A percentile compares a stretch with the other conserved stretches of the same genome.
Evolutionary conservation across 1,284 basidiomycete species (phyloP).

Genomic region (Hypsizygus ulmarius): DNA sequence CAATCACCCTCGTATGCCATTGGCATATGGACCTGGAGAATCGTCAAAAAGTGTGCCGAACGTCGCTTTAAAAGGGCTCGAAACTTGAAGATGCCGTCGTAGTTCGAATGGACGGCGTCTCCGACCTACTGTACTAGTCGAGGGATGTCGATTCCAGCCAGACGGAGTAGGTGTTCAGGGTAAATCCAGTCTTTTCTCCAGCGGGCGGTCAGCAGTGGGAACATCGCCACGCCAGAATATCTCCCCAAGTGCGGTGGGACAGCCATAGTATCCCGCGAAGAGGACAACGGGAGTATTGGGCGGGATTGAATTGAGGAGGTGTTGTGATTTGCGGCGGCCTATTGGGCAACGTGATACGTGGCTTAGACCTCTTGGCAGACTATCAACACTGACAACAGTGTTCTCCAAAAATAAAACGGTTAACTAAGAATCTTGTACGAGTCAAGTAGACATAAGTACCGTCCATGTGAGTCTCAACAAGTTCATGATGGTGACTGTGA

Average conservation of each 20-base stretch:
- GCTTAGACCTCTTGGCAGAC: slow-evolving; percentile 36
- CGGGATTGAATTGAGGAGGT: slow-evolving; percentile 37
- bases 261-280: slow-evolving; percentile 53
- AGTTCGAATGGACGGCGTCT: slow-evolving; percentile 31
- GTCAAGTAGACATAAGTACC: slow-evolving; percentile 20
- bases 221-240: slow-evolving; percentile 55
- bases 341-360: slow-evolving; percentile 34
- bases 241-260: slow-evolving; percentile 54
- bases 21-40: slow-evolving; percentile 56
- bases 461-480: slow-evolving; percentile 36
- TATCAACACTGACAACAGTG: slow-evolving; percentile 38
- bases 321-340: slow-evolving; percentile 38
- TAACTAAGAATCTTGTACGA: not conserved
- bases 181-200: slow-evolving; percentile 41
- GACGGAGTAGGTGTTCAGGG: slow-evolving; percentile 40
- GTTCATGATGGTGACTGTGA: slow-evolving; percentile 32
- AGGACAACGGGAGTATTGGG: slow-evolving; percentile 40
- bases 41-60: slow-evolving; percentile 43
- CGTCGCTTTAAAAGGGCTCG: slow-evolving; percentile 26
- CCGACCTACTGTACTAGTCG: slow-evolving; percentile 50
- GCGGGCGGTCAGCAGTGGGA: slow-evolving; percentile 40
- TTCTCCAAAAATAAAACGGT: slow-evolving; percentile 22
- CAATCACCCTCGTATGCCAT: slow-evolving; percentile 51
- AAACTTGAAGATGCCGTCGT: slow-evolving; percentile 37
- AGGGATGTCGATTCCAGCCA: slow-evolving; percentile 50